phyloP scores from a whole-genome alignment of 768 basidiomycete species.

The Russula virescens region DNA sequence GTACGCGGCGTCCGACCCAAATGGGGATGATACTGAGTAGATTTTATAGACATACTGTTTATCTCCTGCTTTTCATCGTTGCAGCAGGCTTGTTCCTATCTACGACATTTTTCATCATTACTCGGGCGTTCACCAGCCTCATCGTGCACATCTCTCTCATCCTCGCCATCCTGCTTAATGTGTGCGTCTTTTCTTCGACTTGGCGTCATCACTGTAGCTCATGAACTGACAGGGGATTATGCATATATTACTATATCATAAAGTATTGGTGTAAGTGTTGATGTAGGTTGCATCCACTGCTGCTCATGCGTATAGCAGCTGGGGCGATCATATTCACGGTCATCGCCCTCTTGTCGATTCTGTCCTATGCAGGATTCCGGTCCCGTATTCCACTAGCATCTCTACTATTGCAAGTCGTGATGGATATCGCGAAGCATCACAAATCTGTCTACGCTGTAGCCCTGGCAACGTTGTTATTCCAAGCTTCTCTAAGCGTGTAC shows the following conservation, averaged over 20 bases:
- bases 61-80: slow-evolving; percentile 69
- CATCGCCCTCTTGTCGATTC: slow-evolving; percentile 66
- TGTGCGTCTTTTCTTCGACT: slow-evolving; percentile 38
- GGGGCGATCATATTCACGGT: slow-evolving; percentile 82
- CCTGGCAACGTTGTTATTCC: slow-evolving; percentile 60
- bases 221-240: slow-evolving; percentile 49
- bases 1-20: slow-evolving; percentile 34
- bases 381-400: slow-evolving; percentile 75
- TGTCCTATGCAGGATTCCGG: slow-evolving; percentile 68
- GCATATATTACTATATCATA: slow-evolving; percentile 69
- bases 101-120: slow-evolving; percentile 58
- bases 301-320: slow-evolving; percentile 35
- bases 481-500: slow-evolving; percentile 65
- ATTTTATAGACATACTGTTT: slow-evolving; percentile 55
- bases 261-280: slow-evolving; percentile 56
- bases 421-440: slow-evolving; percentile 83
- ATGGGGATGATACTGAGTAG: not conserved
- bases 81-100: slow-evolving; percentile 65
- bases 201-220: slow-evolving; percentile 1
- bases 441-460: slow-evolving; percentile 75
- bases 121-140: slow-evolving; percentile 61
- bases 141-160: slow-evolving; percentile 77
- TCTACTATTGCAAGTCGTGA: slow-evolving; percentile 72
- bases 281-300: not conserved
- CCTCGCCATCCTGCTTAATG: slow-evolving; percentile 55